Evolutionary conservation across 495 filamentous ascomycete species (phyloP).

Genomic region (Penicillium robsamsonii): DNA sequence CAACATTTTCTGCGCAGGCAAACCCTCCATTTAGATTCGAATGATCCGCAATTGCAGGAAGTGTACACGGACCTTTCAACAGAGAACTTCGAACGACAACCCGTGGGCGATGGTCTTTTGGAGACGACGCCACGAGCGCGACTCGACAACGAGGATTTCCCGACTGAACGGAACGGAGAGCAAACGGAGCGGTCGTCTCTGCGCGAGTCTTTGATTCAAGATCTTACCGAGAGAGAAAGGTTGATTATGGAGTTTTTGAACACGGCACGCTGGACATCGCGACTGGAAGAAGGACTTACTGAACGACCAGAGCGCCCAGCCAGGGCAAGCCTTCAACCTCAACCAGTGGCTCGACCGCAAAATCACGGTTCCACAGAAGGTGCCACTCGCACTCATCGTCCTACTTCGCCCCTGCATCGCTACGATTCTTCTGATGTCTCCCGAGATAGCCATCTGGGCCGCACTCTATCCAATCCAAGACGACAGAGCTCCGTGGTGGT

Average conservation of each 20-base stretch:
- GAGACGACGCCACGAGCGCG: constrained; percentile 33
- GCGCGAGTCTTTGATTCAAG: constrained; percentile 43
- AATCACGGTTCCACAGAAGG: constrained; percentile 36
- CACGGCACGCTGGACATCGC: constrained; percentile 42
- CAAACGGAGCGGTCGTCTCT: constrained; percentile 28
- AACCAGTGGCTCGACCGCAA: constrained; percentile 34
- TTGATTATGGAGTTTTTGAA: constrained; percentile 58
- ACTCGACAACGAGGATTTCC: constrained; percentile 29
- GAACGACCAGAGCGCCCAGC: constrained; percentile 36
- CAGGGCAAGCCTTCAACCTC: constrained; percentile 29
- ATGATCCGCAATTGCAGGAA: constrained; percentile 52
- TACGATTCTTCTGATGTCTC: constrained; percentile 26
- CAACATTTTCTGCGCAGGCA: constrained; percentile 74
- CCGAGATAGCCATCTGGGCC: constrained; percentile 34
- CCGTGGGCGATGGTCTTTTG: constrained; percentile 25
- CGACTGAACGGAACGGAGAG: constrained; percentile 20
- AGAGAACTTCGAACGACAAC: constrained; percentile 25
- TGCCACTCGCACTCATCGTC: constrained; percentile 42
- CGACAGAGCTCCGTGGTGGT: constrained; percentile 48
- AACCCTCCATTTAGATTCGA: constrained; percentile 60
- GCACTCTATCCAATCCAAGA: constrained; percentile 33
- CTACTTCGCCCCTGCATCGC: constrained; percentile 33
- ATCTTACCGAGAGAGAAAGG: constrained; percentile 56
- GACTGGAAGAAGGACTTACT: constrained; percentile 34
- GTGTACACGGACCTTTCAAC: constrained; percentile 48